These are phyloP conservation scores for Rhizophagus prolifer DNA, from an alignment of 192 early-diverging fungal genomes.

Conservation along the genomic window DNA sequence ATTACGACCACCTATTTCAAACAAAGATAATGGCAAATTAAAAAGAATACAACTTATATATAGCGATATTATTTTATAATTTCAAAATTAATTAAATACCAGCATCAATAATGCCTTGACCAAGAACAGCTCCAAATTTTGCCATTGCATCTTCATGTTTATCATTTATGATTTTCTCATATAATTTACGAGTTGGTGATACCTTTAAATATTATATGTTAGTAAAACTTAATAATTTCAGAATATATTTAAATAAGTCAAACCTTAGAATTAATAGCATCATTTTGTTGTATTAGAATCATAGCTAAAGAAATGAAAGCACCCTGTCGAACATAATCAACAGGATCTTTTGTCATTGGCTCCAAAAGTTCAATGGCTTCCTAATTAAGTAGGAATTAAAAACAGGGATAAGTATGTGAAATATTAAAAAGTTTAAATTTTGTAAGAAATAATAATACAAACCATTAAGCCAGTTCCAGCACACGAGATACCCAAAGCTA, in stretches of 20 bases:
- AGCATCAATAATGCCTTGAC: slow-evolving; percentile 98
- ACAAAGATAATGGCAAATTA: background rate
- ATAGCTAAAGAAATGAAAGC: slow-evolving; percentile 94
- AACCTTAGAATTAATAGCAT: slow-evolving; percentile 70
- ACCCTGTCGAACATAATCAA: slow-evolving; percentile 97
- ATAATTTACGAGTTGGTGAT: slow-evolving; percentile 81
- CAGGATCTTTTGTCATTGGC: slow-evolving; percentile 95
- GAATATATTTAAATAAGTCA: background rate
- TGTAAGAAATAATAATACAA: background rate
- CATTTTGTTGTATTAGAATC: slow-evolving; percentile 96
- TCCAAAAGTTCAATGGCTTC: slow-evolving; percentile 93
- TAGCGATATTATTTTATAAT: background rate
- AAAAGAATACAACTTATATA: background rate
- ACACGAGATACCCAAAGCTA: slow-evolving; percentile 97
- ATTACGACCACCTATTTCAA: slow-evolving; percentile 81
- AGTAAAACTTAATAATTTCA: background rate
- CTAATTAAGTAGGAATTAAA: slow-evolving; percentile 26
- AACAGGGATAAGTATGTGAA: background rate
- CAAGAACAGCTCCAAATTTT: slow-evolving; percentile 93
- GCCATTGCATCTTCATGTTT: slow-evolving; percentile 92
- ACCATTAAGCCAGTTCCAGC: slow-evolving; percentile 86
- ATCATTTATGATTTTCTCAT: slow-evolving; percentile 83
- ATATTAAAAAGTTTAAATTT: background rate
- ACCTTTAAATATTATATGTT: slow-evolving; percentile 41
- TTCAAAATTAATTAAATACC: slow-evolving; percentile 46